Evolutionary conservation across 2,329 filamentous ascomycete species (phyloP), one percentile per base, ranked within the genome.

Genomic region (Hypoxylon rubiginosum): DNA sequence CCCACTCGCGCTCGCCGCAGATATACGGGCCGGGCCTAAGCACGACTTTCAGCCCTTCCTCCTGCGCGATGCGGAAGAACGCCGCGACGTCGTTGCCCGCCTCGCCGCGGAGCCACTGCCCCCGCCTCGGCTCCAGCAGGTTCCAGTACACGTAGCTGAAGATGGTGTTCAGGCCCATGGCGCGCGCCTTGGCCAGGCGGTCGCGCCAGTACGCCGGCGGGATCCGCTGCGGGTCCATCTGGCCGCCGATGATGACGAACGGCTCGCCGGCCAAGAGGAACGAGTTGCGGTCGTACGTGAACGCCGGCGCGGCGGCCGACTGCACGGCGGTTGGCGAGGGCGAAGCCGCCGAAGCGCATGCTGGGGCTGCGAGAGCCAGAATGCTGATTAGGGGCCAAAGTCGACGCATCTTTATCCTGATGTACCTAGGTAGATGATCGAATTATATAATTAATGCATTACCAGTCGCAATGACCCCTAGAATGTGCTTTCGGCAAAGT

Each of bases 141-240:
- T 86, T 82, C 84, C 84, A 86, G 71, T 81, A 85, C 4, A 85
- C 74, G 69, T 85, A 86, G 43, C 79, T 80, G 66, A 85, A 84
- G 49, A 85, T 82, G 0, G 83, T 85, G 64, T 85, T 85, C 0
- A 85, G 63, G 0, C 83, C 82, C 82, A 85, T 84, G 1, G 82
- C 79, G 9, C 79, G 73, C 9, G 81, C 83, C 53, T 80, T 83
- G 21, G 72, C 61, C 0, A 85, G 71, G 9, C 84, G 78, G 48
- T 85, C 79, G 15, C 76, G 71, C 83, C 83, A 85, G 71, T 84
- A 84, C 28, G 77, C 70, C 4, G 75, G 76, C 0, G 83, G 84
- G 39, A 85, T 81, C 11, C 83, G 79, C 65, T 85, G 84, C 0
- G 82, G 82, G 60, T 85, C 83, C 78, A 85, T 84, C 71, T 85